Base-by-base conservation (phyloP, 1,284 basidiomycete species). In the Tilletia setariae region DNA sequence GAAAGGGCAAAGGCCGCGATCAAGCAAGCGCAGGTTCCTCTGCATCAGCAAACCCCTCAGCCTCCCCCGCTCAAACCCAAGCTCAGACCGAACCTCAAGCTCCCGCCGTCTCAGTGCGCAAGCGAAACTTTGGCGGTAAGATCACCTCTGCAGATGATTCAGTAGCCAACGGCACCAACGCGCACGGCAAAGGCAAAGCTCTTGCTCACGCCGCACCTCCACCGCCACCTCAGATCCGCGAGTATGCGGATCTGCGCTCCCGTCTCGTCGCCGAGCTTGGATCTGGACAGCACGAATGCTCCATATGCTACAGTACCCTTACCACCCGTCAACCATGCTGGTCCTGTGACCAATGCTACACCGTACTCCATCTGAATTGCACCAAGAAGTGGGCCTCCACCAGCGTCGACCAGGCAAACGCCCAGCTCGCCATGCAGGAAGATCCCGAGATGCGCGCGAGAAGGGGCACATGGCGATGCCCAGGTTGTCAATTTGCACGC, bases 361-460 rank as follows among this genome's bases (percentile, higher is more conserved):
- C 77, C 7, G 80, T 82, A 1, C 68, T 82, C 1, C 80, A 82
- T 56, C 69, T 82, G 16, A 66, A 66, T 16, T 82, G 80, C 67
- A 75, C 76, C 1, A 73, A 77, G 70, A 78, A 76, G 59, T 82
- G 80, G 80, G 79, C 80, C 11, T 72, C 75, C 32, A 69, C 72
- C 66, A 81, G 79, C 65, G 79, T 82, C 46, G 68, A 76, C 62
- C 76, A 80, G 59, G 74, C 75, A 21, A 72, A 80, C 63, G 80
- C 80, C 66, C 74, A 78, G 68, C 80, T 80, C 47, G 76, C 77
- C 3, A 75, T 79, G 75, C 80, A 82, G 66, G 79, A 82, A 61
- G 79, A 82, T 67, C 70, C 72, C 23, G 73, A 69, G 40, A 74
- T 82, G 2, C 75, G 78, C 47, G 68, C 72, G 35, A 69, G 75